A percentile compares a stretch with the other conserved stretches of the same genome.
Conservation (phyloP, 1,284 basidiomycete species). For the Ganoderma meredithae region DNA sequence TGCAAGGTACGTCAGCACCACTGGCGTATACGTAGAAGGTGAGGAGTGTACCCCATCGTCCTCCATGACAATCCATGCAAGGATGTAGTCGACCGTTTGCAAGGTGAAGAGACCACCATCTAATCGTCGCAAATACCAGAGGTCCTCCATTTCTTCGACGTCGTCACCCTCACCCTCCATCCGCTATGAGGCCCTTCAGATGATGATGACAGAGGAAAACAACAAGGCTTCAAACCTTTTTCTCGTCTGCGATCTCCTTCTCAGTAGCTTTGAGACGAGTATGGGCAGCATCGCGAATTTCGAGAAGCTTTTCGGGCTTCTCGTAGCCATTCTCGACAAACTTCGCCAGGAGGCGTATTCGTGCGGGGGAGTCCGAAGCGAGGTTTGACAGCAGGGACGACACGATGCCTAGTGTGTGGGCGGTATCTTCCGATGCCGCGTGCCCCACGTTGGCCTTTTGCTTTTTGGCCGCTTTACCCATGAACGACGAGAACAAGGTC, state of each 20-base stretch:
- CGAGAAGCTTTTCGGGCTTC: constrained; percentile 92
- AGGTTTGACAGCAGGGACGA: constrained; percentile 91
- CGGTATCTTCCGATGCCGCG: constrained; percentile 81
- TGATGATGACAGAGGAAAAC: not conserved
- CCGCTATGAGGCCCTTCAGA: constrained; percentile 47
- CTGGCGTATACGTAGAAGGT: no score
- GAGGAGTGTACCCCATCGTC: constrained; percentile 86
- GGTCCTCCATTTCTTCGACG: constrained; percentile 72
- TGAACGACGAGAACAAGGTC: constrained; percentile 88
- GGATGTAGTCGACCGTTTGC: constrained; percentile 91
- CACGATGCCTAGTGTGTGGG: constrained; percentile 89
- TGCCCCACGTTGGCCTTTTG: constrained; percentile 56
- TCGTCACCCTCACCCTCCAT: constrained; percentile 66
- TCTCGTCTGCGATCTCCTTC: constrained; percentile 69
- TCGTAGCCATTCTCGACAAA: constrained; percentile 94
- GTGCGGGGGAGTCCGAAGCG: constrained; percentile 81
- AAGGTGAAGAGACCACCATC: constrained; percentile 90
- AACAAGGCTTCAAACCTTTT: constrained; percentile 55
- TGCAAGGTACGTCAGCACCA: constrained; percentile 42
- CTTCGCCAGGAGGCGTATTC: constrained; percentile 89
- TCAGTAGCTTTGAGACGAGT: constrained; percentile 67
- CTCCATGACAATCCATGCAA: constrained; percentile 98
- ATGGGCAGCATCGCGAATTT: constrained; percentile 80
- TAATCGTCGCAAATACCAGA: constrained; percentile 84
- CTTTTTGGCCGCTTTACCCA: constrained; percentile 85